Percentiles rank a stretch among this genome's conserved stretches.
Evolutionary conservation across 352 stramenopile genomes (phyloP).

Genomic region (Discostella stelligera): DNA sequence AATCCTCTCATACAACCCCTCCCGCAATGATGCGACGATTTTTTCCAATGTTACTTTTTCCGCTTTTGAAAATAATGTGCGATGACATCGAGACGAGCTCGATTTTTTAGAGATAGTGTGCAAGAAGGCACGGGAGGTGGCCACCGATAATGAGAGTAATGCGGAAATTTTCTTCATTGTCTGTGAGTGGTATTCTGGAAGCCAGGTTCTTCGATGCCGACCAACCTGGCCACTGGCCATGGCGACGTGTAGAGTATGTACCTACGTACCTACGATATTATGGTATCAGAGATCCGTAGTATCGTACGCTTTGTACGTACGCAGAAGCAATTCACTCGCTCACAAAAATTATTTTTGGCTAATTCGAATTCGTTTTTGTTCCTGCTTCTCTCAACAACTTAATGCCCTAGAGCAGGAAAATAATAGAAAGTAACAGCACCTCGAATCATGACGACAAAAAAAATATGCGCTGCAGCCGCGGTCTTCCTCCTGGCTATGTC

Average conservation of each 20-base stretch:
- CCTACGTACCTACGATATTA: no score
- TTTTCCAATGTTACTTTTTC: conserved; percentile 31
- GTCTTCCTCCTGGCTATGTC: not conserved
- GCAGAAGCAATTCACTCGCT: no score
- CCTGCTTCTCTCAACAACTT: not conserved
- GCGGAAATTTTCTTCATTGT: conserved; percentile 18
- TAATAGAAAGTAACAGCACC: not conserved
- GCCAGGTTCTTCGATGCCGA: no score
- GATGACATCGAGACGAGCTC: not conserved
- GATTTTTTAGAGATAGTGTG: conserved; percentile 12
- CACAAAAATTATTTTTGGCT: no score
- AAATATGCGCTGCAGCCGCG: not conserved
- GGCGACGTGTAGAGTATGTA: no score
- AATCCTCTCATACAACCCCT: conserved; percentile 30
- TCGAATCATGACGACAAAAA: not conserved
- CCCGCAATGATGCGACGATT: conserved; percentile 30
- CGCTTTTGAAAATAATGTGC: not conserved
- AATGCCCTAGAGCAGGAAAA: not conserved
- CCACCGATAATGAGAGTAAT: conserved; percentile 8
- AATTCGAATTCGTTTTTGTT: not conserved
- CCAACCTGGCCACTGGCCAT: no score
- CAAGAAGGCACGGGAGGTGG: conserved; percentile 3
- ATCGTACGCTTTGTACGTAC: no score
- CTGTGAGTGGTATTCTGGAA: not conserved
- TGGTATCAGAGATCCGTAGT: no score